A percentile compares a stretch with the other conserved stretches of the same genome.
These are phyloP conservation scores for Orbilia quercus DNA, from an alignment of 2,329 filamentous ascomycete species.

Conservation along the genomic window DNA sequence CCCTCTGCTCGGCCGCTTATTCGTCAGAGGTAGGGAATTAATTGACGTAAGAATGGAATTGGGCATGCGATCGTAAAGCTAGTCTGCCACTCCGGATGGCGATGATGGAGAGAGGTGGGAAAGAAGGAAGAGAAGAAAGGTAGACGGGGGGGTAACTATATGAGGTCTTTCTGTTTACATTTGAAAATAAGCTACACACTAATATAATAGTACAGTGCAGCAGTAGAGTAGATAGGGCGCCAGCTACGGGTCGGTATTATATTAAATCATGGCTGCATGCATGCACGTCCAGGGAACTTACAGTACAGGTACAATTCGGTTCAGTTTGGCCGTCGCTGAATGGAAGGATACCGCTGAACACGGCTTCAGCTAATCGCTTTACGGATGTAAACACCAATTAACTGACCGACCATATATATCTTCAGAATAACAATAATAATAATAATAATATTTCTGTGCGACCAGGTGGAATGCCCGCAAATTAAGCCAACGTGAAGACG, in stretches of 20 bases:
- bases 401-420: too few relatives aligned
- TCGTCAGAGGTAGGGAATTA: constrained; percentile 15
- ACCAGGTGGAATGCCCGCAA: constrained; percentile 11
- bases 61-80: constrained; percentile 2
- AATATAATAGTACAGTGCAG: too few relatives aligned
- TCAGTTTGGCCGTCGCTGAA: constrained; percentile 27
- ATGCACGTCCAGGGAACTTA: constrained; percentile 16
- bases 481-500: background rate
- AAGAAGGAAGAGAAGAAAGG: constrained; percentile 7
- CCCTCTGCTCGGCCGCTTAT: constrained; percentile 4
- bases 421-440: too few relatives aligned
- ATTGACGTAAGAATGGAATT: constrained; percentile 24
- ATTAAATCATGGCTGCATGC: constrained; percentile 50
- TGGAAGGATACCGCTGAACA: constrained; percentile 23
- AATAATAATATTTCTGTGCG: too few relatives aligned
- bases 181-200: constrained; percentile 11
- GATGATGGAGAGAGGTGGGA: constrained; percentile 16
- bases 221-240: too few relatives aligned
- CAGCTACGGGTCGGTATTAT: constrained; percentile 37
- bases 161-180: constrained; percentile 33
- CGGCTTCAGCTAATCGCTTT: constrained; percentile 24
- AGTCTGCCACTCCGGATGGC: constrained; percentile 31
- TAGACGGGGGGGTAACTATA: background rate
- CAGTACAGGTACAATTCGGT: constrained; percentile 23
- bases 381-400: constrained; percentile 23